Base-by-base conservation (phyloP, 352 stramenopile species). In the Globisporangium cederbergense region DNA sequence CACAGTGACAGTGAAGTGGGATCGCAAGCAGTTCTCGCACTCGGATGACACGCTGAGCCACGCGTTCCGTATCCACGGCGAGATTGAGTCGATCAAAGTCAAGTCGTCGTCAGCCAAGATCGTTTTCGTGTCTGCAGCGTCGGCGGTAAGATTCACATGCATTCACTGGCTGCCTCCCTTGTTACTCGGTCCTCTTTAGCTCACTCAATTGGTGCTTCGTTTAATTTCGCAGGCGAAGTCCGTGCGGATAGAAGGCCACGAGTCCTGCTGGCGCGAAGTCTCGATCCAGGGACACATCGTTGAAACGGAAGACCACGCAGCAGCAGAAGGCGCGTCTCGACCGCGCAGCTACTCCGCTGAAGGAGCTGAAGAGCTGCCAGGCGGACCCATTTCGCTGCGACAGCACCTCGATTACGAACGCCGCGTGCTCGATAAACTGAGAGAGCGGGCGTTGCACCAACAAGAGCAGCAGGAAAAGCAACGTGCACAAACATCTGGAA, bases 1-100 rank as follows among this genome's bases (percentile, higher is more conserved):
- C 11, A 91, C 82, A 4, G 79, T 95, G n/a, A 88, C 75, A 4
- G 68, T 95, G 46, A 91, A 91, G 57, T 95, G 86, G 86, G 80
- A 90, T 61, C 77, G 77, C 51, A 81, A 75, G 30, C 72, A 81
- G 57, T 69, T 70, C 20, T 93, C 86, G 16, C 86, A 93, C 63
- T 93, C 83, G 25, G 83, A 93, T 53, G 80, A 92, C 28, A 90
- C 83, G 32, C 77, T 95, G 30, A 89, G 68, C 60, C 67, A 65
- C 43, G 66, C 65, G 22, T 73, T 95, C 18, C 82, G 82, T 13
- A 61, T 58, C 8, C 90, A 90, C 60, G 86, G 86, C 8, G 76
- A 78, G 36, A 89, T 95, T 28, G 76, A 88, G 54, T 60, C 66
- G 10, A 81, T 95, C 57, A 90, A 84, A 59, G 66, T 92, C 34